These are phyloP conservation scores for Escallonia rubra DNA, from an alignment of 129 eudicot genomes.

Conservation along the genomic window DNA sequence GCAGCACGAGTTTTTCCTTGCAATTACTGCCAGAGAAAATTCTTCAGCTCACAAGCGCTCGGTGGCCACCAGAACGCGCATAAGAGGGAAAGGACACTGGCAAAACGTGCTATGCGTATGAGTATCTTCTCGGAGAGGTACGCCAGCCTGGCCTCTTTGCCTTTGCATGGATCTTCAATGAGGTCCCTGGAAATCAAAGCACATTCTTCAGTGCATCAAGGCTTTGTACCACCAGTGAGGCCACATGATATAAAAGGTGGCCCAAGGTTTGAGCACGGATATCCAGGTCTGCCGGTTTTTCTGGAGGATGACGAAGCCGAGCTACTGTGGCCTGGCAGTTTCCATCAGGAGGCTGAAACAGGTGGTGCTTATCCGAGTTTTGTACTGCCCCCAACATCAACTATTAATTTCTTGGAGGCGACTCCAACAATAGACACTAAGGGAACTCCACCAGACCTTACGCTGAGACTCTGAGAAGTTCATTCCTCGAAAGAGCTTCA, in stretches of 20 bases:
- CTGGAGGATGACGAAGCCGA: conserved; percentile 20
- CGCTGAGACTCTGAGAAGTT: conserved; percentile 26
- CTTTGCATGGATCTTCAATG: conserved; percentile 27
- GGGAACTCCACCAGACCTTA: conserved; percentile 22
- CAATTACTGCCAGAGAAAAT: conserved; percentile 33
- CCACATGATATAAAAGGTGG: conserved; percentile 2
- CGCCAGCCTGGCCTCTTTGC: conserved; percentile 23
- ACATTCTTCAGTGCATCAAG: conserved; percentile 27
- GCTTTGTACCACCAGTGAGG: conserved; percentile 4
- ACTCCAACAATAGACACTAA: background rate
- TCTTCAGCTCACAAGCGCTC: conserved; percentile 37
- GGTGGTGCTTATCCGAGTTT: background rate
- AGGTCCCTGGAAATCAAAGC: conserved; percentile 32
- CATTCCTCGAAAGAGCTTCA: background rate
- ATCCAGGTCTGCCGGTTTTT: conserved; percentile 12
- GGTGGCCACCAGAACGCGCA: conserved; percentile 41
- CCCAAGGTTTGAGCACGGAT: conserved; percentile 5
- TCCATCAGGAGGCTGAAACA: conserved; percentile 3
- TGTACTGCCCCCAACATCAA: background rate
- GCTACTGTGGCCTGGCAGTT: conserved; percentile 37
- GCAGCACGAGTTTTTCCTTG: conserved; percentile 22
- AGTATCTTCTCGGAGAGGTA: conserved; percentile 23
- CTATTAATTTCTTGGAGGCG: conserved; percentile 8
- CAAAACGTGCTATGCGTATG: conserved; percentile 29
- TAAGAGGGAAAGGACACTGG: conserved; percentile 31